These are phyloP conservation scores for Aureobasidium sp. DNA, from an alignment of 2,329 filamentous ascomycete genomes.

Conservation along the genomic window DNA sequence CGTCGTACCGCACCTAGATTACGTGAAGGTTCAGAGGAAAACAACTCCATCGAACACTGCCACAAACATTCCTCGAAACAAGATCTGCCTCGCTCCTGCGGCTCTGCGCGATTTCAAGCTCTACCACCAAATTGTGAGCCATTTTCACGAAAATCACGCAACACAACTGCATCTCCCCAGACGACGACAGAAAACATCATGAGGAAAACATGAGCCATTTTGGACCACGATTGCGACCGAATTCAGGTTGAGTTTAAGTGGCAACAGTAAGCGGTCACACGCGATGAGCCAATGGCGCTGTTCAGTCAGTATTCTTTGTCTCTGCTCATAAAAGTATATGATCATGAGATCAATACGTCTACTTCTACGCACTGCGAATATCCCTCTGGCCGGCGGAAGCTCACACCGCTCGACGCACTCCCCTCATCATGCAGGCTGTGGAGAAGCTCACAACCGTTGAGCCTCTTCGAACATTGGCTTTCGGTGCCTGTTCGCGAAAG, in stretches of 20 bases:
- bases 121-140: conserved; percentile 4
- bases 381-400: background rate
- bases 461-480: background rate
- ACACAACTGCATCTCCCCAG: background rate
- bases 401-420: background rate
- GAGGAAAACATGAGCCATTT: background rate
- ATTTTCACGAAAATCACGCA: conserved; percentile 11
- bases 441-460: background rate
- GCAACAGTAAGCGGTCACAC: background rate
- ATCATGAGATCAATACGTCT: background rate
- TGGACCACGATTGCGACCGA: background rate
- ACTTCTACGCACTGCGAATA: background rate
- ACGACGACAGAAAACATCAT: background rate
- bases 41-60: background rate
- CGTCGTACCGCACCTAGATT: conserved; percentile 5
- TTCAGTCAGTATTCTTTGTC: background rate
- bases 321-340: background rate
- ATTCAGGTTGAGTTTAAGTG: background rate
- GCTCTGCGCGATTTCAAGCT: conserved; percentile 7
- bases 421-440: background rate
- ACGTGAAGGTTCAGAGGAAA: background rate
- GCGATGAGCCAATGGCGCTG: background rate
- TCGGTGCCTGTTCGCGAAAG: no score
- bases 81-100: conserved; percentile 1
- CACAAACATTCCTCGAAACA: conserved; percentile 3